Evolutionary conservation across 1,139 yeast genomes (phyloP).

Genomic region (Debaryomyces psychrophilus): DNA sequence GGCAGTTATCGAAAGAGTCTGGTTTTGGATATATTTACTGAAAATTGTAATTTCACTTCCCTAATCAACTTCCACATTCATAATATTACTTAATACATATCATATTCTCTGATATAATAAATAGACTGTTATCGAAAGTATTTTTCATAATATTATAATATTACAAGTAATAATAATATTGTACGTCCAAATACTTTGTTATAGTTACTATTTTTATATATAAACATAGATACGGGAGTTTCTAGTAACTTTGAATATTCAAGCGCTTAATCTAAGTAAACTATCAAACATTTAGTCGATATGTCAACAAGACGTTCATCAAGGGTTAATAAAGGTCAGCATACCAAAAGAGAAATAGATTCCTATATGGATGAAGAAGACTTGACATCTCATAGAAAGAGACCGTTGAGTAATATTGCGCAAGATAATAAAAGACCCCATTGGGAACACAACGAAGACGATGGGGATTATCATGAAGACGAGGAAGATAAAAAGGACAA

Average conservation of each 20-base stretch:
- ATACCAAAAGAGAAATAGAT: conserved; percentile 34
- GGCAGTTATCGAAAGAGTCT: conserved; percentile 2
- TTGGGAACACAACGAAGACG: conserved; percentile 14
- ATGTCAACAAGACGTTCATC: conserved; percentile 36
- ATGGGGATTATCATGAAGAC: conserved; percentile 14
- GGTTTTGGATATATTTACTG: background rate
- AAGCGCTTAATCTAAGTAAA: conserved; percentile 7
- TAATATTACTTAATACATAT: conserved; percentile 1
- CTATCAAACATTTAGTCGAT: background rate
- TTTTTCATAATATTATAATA: conserved; percentile 1
- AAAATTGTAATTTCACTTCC: background rate
- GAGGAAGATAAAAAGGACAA: conserved; percentile 17
- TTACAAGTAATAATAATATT: background rate
- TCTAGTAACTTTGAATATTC: conserved; percentile 2
- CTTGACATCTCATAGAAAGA: conserved; percentile 5
- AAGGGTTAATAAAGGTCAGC: conserved; percentile 46
- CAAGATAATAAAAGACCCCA: conserved; percentile 13
- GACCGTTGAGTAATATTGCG: background rate
- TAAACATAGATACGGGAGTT: conserved; percentile 7
- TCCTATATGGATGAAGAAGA: conserved; percentile 20
- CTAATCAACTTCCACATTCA: conserved; percentile 1
- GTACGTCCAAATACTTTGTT: background rate
- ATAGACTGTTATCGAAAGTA: conserved; percentile 5
- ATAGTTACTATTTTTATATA: conserved; percentile 5
- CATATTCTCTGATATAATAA: conserved; percentile 9